phyloP scores from a whole-genome alignment of 2,329 filamentous ascomycete species.

The Ramichloridium luteum region DNA sequence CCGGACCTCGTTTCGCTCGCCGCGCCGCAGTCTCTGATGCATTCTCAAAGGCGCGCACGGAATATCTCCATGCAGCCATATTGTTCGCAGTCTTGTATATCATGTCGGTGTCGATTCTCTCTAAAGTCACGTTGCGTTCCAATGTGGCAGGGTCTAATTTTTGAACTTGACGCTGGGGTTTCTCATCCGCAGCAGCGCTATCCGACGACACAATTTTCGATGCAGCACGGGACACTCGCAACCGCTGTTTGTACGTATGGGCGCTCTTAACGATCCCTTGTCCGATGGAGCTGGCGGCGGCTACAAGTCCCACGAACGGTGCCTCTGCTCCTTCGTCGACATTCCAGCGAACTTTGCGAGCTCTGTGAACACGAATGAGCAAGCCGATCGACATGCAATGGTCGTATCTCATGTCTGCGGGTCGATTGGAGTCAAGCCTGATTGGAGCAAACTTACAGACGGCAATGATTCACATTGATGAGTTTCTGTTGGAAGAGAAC shows the following conservation, averaged over 20 bases:
- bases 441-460: neutral
- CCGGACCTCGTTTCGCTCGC: neutral
- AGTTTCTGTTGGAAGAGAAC: neutral
- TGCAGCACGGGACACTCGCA: neutral
- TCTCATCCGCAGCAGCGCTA: neutral
- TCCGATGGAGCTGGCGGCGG: neutral
- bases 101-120: neutral
- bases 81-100: conserved; percentile 1
- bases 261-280: neutral
- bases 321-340: neutral
- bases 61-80: neutral
- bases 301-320: neutral
- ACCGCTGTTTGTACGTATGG: neutral
- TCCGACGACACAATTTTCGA: neutral
- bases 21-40: neutral
- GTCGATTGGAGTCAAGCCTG: neutral
- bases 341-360: conserved; percentile 1
- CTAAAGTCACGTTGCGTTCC: neutral
- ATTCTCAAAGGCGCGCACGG: neutral
- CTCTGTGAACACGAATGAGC: neutral
- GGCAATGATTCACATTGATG: neutral
- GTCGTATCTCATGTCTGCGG: too few relatives aligned
- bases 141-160: neutral
- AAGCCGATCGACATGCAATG: too few relatives aligned
- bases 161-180: neutral